phyloP scores from a whole-genome alignment of 768 basidiomycete species.

The Chalciporus sphaerocephalus region DNA sequence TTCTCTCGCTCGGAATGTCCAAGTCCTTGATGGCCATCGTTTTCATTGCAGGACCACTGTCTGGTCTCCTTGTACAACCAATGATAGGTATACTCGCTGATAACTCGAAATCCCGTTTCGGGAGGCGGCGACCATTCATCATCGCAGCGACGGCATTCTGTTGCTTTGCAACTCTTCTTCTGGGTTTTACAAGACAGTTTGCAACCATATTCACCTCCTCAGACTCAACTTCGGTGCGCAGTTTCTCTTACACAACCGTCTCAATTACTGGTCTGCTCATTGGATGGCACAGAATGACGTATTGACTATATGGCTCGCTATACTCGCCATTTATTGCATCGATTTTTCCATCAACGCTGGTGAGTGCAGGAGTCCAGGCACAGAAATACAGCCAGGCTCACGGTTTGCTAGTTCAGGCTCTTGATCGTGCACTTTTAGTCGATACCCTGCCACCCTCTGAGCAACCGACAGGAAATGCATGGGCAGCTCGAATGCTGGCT shows the following conservation, averaged over 20 bases:
- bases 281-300: slow-evolving; percentile 47
- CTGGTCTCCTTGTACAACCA: slow-evolving; percentile 88
- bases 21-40: slow-evolving; percentile 87
- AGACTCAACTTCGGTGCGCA: slow-evolving; percentile 33
- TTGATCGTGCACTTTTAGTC: slow-evolving; percentile 87
- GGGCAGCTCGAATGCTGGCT: slow-evolving; percentile 92
- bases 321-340: slow-evolving; percentile 62
- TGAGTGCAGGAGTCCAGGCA: slow-evolving; percentile 12
- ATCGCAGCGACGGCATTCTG: slow-evolving; percentile 63
- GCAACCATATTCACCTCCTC: slow-evolving; percentile 43
- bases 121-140: slow-evolving; percentile 85
- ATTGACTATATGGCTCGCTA: slow-evolving; percentile 74
- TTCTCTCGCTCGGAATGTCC: slow-evolving; percentile 81
- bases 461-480: slow-evolving; percentile 87
- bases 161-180: slow-evolving; percentile 66
- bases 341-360: slow-evolving; percentile 64
- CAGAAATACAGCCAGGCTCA: not conserved
- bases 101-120: slow-evolving; percentile 76
- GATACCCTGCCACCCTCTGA: slow-evolving; percentile 71
- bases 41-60: slow-evolving; percentile 88
- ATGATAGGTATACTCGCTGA: slow-evolving; percentile 83
- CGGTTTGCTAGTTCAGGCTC: slow-evolving; percentile 62
- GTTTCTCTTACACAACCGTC: not conserved
- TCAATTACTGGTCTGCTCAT: not conserved
- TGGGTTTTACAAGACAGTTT: slow-evolving; percentile 77